Base-by-base conservation (phyloP, 2,329 filamentous ascomycete species). In the Colletotrichum truncatum region DNA sequence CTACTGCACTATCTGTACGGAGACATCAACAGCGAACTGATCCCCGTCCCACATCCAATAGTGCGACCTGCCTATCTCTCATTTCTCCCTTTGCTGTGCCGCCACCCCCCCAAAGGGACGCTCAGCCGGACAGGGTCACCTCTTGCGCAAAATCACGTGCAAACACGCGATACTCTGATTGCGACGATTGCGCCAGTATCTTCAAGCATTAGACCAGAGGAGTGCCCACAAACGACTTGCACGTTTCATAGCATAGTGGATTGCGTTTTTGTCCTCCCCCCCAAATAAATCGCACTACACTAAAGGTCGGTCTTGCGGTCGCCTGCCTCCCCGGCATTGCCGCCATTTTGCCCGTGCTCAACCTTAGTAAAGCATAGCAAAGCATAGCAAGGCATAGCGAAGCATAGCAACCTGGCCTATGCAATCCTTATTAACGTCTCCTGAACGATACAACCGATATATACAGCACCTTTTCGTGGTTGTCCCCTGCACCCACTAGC, bases 71-170 rank as follows among this genome's bases (percentile, higher is more conserved):
- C n/a, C 36, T 8, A 18, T 39, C 3, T 18, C 36, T 16, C 36
- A 23, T 7, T 36, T 39, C 53, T 45, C 56, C 26, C 32, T 52
- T 43, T 9, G 6, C 12, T 18, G 36, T 52, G 4, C 12, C 30
- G 21, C 32, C 12, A 39, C 21, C 36, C 6, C 25, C 4, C 43
- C 43, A 30, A n/a, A 56, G 51, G 36, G 39, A 43, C 18, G 21
- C 43, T 46, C 21, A 25, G 51, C 12, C 30, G 7, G 4, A 16
- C n/a, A 54, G 36, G 52, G 52, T 36, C 36, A n/a, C 30, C 30
- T 64, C 41, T 64, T 41, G 48, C 48, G 39, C 34, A n/a, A 64
- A 30, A 61, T 64, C 62, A 64, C 62, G 62, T 64, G 56, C 18
- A 21, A 49, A 54, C 18, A 64, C 56, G 62, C 62, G 62, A 64